phyloP scores from a whole-genome alignment of 129 eudicot genomes.

The Artemisia annua region DNA sequence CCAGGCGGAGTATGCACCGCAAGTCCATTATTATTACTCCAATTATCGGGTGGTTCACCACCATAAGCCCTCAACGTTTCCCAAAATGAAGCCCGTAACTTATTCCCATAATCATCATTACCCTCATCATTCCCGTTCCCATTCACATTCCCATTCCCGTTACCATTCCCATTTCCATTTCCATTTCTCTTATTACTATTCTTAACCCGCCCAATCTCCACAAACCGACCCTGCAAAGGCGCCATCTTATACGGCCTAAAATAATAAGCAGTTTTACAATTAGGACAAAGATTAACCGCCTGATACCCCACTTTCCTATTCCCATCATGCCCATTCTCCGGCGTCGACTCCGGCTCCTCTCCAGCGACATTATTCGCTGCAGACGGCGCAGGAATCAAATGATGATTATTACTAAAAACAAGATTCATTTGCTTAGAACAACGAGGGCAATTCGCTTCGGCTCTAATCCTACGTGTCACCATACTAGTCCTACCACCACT shows the following conservation, averaged over 20 bases:
- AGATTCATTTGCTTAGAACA: conserved; percentile 83
- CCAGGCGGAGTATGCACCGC: conserved; percentile 75
- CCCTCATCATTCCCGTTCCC: conserved; percentile 7
- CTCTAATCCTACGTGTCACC: conserved; percentile 63
- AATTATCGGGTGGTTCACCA: conserved; percentile 67
- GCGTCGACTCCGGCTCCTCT: conserved; percentile 14
- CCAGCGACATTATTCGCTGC: conserved; percentile 7
- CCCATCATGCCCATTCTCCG: conserved; percentile 21
- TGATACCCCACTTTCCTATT: conserved; percentile 41
- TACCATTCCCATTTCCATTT: conserved; percentile 6
- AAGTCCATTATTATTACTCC: conserved; percentile 56
- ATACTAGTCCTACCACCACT: conserved; percentile 6
- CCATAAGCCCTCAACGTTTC: conserved; percentile 63
- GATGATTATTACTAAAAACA: conserved; percentile 49
- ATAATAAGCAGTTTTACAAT: conserved; percentile 77
- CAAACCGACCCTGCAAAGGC: conserved; percentile 83
- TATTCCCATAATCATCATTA: conserved; percentile 42
- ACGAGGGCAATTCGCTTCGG: conserved; percentile 89
- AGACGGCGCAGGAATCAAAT: conserved; percentile 51
- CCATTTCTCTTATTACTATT: conserved; percentile 21
- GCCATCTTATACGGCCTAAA: conserved; percentile 70
- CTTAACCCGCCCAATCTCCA: conserved; percentile 75
- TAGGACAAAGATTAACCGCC: conserved; percentile 80
- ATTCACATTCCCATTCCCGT: not conserved
- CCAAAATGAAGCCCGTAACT: conserved; percentile 63